Evolutionary conservation across 2,329 filamentous ascomycete species (phyloP).

Genomic region (Chaetomium olivaceum): DNA sequence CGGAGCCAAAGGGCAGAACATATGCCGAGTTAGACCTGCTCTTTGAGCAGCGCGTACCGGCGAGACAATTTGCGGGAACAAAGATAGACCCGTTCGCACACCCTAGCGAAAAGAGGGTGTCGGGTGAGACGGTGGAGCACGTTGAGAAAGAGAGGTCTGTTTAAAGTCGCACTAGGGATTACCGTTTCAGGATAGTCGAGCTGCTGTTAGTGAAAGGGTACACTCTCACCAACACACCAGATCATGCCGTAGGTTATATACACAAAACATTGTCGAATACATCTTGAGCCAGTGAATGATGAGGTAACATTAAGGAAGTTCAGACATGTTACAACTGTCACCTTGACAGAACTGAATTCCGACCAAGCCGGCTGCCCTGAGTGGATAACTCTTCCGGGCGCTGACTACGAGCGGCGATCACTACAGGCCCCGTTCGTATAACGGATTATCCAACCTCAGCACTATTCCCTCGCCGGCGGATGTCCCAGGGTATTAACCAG

Average conservation of each 20-base stretch:
- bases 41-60: constrained; percentile 33
- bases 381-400: not conserved
- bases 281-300: too few relatives aligned
- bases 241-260: not conserved
- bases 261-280: not conserved
- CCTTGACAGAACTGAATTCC: not conserved
- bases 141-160: not conserved
- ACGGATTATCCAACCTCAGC: not conserved
- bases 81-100: constrained; percentile 20
- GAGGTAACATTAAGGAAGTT: too few relatives aligned
- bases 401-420: not conserved
- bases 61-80: constrained; percentile 23
- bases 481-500: not conserved
- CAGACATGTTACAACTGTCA: not conserved
- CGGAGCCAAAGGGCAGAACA: constrained; percentile 38
- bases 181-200: not conserved
- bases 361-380: not conserved
- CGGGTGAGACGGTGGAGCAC: constrained; percentile 11
- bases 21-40: constrained; percentile 38
- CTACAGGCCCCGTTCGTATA: not conserved
- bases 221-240: not conserved
- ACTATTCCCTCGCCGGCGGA: not conserved
- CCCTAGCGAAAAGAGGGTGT: not conserved
- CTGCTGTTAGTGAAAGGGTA: not conserved
- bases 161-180: not conserved